Conservation (phyloP, 148 eudicot species). For the Rhododendron henanense region DNA sequence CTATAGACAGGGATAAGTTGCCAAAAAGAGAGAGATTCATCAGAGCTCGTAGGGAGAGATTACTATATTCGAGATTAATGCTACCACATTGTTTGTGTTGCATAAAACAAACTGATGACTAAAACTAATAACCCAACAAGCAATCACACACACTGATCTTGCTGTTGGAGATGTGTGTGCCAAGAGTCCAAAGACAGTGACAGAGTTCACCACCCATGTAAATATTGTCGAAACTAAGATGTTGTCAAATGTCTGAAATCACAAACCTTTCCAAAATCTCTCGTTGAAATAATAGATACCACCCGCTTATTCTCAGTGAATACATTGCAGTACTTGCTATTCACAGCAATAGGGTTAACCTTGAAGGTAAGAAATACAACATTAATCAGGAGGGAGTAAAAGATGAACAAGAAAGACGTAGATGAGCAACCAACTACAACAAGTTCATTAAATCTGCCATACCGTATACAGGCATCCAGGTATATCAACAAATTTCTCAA, state of each 20-base stretch:
- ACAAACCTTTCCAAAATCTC: conserved; percentile 85
- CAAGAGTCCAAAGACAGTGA: not conserved
- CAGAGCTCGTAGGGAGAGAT: not conserved
- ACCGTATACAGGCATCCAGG: conserved; percentile 93
- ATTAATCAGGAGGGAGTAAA: conserved; percentile 3
- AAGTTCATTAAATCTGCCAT: conserved; percentile 14
- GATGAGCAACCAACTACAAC: conserved; percentile 1
- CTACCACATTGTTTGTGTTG: not conserved
- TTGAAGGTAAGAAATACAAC: conserved; percentile 24
- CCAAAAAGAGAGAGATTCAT: not conserved
- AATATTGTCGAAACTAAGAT: not conserved
- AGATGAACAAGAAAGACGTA: not conserved
- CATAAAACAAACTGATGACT: not conserved
- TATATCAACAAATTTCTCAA: conserved; percentile 66
- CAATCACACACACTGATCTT: not conserved
- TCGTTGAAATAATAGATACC: conserved; percentile 71
- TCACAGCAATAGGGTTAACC: conserved; percentile 99
- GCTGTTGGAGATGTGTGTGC: not conserved
- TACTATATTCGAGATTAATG: not conserved
- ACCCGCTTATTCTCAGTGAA: conserved; percentile 91
- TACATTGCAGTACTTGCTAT: conserved; percentile 91
- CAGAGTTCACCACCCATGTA: not conserved
- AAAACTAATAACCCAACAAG: not conserved
- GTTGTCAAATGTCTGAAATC: conserved; percentile 5
- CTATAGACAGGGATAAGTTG: not conserved